Conservation (phyloP, 371 early-diverging fungal species). For the Funneliformis caledonium region DNA sequence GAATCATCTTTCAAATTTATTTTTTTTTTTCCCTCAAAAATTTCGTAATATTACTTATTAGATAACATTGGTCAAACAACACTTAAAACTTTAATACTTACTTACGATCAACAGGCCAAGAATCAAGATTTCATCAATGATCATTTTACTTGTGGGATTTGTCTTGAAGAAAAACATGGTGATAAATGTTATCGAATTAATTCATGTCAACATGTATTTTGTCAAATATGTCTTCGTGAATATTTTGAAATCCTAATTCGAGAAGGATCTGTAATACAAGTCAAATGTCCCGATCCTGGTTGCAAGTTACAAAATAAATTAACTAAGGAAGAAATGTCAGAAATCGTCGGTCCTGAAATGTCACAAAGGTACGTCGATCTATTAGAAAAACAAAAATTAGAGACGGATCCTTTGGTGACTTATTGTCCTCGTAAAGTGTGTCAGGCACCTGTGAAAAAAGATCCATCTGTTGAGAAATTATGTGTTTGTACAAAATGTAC, state of each 20-base stretch:
- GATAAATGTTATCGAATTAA: constrained; percentile 24
- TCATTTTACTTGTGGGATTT: constrained; percentile 42
- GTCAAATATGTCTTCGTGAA: constrained; percentile 39
- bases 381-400: constrained; percentile 40
- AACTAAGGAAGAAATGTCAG: constrained; percentile 24
- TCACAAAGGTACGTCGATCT: constrained; percentile 38
- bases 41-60: background rate
- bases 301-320: constrained; percentile 34
- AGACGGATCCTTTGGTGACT: constrained; percentile 41
- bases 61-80: constrained; percentile 19
- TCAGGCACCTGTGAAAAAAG: constrained; percentile 40
- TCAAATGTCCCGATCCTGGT: constrained; percentile 42
- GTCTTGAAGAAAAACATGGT: constrained; percentile 42
- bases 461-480: constrained; percentile 39
- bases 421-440: constrained; percentile 42
- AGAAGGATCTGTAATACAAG: constrained; percentile 41
- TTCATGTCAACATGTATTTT: constrained; percentile 43
- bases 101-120: constrained; percentile 24
- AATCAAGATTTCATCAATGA: constrained; percentile 24
- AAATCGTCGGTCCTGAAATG: constrained; percentile 37
- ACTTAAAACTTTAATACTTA: background rate
- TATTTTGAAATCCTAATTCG: constrained; percentile 42
- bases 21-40: background rate
- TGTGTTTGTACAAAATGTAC: constrained; percentile 41
- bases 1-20: background rate